Percentiles rank a stretch among this genome's conserved stretches.
Conservation (phyloP, 192 early-diverging fungal species). For the Coemansia sp. region DNA sequence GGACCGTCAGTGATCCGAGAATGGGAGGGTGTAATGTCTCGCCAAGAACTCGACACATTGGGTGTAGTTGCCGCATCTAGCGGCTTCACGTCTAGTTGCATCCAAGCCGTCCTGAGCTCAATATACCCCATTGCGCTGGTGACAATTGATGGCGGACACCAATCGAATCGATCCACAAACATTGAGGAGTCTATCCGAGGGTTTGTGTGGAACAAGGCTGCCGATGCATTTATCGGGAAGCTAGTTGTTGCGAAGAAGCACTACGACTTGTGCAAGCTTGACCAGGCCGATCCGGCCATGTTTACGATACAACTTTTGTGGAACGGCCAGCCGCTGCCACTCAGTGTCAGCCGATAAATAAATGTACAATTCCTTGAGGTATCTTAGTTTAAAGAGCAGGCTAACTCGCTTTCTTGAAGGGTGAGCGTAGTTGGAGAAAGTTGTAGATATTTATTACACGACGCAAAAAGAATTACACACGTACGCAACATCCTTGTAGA, state of each 20-base stretch:
- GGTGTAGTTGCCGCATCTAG: conserved; percentile 40
- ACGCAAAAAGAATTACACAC: neutral
- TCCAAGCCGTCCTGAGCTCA: conserved; percentile 38
- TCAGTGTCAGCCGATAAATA: neutral
- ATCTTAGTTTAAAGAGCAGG: neutral
- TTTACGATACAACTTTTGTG: conserved; percentile 49
- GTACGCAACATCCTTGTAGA: neutral
- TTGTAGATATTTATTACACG: neutral
- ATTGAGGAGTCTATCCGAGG: conserved; percentile 24
- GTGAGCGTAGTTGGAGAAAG: neutral
- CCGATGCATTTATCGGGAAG: conserved; percentile 37
- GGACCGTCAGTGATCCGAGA: conserved; percentile 49
- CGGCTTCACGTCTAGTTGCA: conserved; percentile 37
- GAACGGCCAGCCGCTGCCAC: conserved; percentile 37
- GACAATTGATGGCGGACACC: conserved; percentile 18
- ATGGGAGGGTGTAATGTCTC: conserved; percentile 54
- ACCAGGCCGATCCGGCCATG: conserved; percentile 30
- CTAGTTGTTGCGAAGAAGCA: conserved; percentile 45
- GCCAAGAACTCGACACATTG: conserved; percentile 39
- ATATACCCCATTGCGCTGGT: conserved; percentile 41
- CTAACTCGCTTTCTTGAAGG: neutral
- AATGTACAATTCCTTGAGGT: neutral
- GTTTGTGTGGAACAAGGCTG: conserved; percentile 52
- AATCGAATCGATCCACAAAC: neutral
- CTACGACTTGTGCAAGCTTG: conserved; percentile 32